phyloP scores from a whole-genome alignment of 768 basidiomycete species.

The Sporobolomyces roseus region DNA sequence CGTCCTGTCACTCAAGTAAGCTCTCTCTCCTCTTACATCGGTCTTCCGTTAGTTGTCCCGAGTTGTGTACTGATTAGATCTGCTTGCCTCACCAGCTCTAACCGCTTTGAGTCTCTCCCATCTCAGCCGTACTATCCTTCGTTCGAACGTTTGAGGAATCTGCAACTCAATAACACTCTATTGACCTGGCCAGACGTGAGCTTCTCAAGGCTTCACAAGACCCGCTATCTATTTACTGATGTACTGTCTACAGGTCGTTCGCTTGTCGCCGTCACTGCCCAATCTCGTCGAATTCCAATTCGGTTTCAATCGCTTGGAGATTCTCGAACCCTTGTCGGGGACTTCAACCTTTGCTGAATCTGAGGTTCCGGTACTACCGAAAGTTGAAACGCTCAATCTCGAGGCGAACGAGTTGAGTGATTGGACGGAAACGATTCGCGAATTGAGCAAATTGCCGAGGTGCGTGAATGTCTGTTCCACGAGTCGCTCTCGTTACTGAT shows the following conservation, averaged over 20 bases:
- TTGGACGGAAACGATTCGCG: conserved; percentile 52
- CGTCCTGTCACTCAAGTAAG: conserved; percentile 74
- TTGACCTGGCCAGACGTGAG: conserved; percentile 67
- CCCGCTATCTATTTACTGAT: neutral
- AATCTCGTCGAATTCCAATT: conserved; percentile 56
- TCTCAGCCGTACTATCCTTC: neutral
- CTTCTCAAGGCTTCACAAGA: conserved; percentile 7
- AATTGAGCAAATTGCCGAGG: conserved; percentile 28
- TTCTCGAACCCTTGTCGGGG: no score
- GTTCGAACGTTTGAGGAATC: conserved; percentile 53
- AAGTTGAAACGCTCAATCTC: conserved; percentile 61
- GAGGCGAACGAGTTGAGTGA: conserved; percentile 63
- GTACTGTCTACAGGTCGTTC: conserved; percentile 43
- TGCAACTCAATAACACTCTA: conserved; percentile 71
- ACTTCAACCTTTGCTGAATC: conserved; percentile 40
- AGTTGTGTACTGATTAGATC: no score
- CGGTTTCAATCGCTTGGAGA: conserved; percentile 67
- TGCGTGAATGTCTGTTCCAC: conserved; percentile 23
- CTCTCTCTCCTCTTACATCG: conserved; percentile 29
- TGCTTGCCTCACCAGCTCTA: conserved; percentile 55
- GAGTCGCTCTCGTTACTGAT: no score
- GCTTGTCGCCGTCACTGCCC: conserved; percentile 44
- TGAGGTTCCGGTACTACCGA: conserved; percentile 30
- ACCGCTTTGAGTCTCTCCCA: conserved; percentile 57
- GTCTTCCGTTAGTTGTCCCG: neutral